phyloP scores from a whole-genome alignment of 225 moss, liverwort and hornwort species.

The Straminergon stramineum region DNA sequence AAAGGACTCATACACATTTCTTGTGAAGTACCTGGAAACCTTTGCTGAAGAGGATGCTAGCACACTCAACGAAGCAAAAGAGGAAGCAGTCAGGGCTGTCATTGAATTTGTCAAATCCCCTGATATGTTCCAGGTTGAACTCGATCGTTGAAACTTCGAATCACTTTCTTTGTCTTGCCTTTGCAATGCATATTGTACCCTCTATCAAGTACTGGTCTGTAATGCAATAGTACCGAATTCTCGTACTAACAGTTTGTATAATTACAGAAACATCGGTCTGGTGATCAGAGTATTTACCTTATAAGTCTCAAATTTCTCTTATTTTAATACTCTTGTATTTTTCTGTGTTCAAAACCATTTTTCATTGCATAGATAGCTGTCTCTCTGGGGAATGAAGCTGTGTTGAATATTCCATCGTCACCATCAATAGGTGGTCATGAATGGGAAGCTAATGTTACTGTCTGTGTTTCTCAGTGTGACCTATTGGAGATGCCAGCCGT shows the following conservation, averaged over 20 bases:
- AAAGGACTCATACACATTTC: constrained; percentile 81
- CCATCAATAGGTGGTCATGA: not conserved
- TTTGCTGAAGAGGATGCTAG: constrained; percentile 76
- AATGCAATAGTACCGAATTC: not conserved
- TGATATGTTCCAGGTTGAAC: constrained; percentile 80
- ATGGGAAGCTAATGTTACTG: constrained; percentile 18
- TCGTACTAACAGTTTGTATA: not conserved
- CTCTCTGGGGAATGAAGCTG: not conserved
- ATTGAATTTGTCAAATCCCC: constrained; percentile 91
- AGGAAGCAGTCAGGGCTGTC: constrained; percentile 80
- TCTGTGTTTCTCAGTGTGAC: constrained; percentile 56
- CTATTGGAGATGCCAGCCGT: constrained; percentile 73
- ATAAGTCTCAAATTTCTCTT: constrained; percentile 16
- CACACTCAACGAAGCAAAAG: constrained; percentile 78
- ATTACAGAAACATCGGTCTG: constrained; percentile 58
- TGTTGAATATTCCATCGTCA: not conserved
- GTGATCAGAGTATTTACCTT: constrained; percentile 56
- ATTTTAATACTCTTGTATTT: not conserved
- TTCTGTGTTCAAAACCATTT: not conserved
- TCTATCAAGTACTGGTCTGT: not conserved
- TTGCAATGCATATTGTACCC: not conserved
- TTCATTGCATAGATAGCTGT: not conserved
- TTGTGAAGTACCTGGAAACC: constrained; percentile 80
- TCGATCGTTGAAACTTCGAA: not conserved
- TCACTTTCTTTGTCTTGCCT: not conserved